Base-by-base conservation (phyloP, 2,329 filamentous ascomycete species). In the Trichoderma sp. region DNA sequence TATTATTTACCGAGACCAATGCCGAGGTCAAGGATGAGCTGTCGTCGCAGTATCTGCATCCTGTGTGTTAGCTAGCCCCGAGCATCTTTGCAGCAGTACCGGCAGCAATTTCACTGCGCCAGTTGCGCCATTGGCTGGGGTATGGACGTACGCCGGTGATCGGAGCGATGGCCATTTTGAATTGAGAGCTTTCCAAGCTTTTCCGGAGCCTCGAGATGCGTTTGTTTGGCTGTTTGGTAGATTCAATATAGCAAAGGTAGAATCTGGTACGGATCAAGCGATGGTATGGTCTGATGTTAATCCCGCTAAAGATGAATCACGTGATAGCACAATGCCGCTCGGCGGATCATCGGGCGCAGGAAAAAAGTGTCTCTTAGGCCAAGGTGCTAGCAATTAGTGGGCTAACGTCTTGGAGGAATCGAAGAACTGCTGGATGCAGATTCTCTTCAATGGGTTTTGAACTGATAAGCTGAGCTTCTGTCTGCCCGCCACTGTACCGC, bases 1-100 rank as follows among this genome's bases (percentile, higher is more conserved):
- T 21, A 53, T 59, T n/a, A 59, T 86, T 71, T 83, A 88, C 86
- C 85, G 70, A 89, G 81, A 72, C 81, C 85, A 76, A 88, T 83
- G 69, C 81, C 76, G 70, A 89, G 81, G 77, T 89, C 87, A 73
- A 84, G 77, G 76, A 89, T 82, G 78, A 89, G 85, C 78, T 83
- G 82, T 79, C 86, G 83, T 80, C 86, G 85, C 79, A 89, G 84
- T 84, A 88, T 89, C 87, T 89, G 74, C 67, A 53, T 21, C 37
- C 19, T 27, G 19, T 37, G n/a, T 58, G 71, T 69, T 66, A 70
- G 68, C 68, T 59, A 27, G n/a, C 37, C 53, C 49, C 40, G 11
- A 55, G 27, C 16, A 19, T 53, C 27, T 62, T 60, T 60, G 60
- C 61, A 62, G 62, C 70, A 72, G 73, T 79, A 81, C 79, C 80